Base-by-base conservation (phyloP, 306 rosid genomes). In the Quercus wislizeni region DNA sequence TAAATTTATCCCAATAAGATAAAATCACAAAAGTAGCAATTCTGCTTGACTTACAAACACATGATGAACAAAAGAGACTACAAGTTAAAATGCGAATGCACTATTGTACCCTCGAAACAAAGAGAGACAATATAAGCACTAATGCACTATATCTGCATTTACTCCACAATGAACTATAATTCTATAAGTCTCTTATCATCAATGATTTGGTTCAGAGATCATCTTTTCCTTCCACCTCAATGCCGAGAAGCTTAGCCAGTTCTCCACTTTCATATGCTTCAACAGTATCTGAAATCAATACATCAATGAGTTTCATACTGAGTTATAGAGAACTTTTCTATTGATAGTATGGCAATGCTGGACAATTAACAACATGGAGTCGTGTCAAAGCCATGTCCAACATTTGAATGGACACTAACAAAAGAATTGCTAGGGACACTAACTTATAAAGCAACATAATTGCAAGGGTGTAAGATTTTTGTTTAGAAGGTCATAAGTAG, bases 231-330 rank as follows among this genome's bases (percentile, higher is more conserved):
- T 20, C 3, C 19, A 65, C 69, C 82, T 55, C 89, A 56, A 91
- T 85, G 78, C 93, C 98, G 4, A 94, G 88, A 77, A 94, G 91
- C 74, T 85, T 83, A 56, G 89, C 87, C 78, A 94, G 83, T 74
- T 63, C 78, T 43, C 98, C 97, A 70, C 89, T 94, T 83, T 92
- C 90, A 69, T 87, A 94, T 69, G 93, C 97, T 71, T 79, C 97
- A 17, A 86, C 79, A 6, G 95, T 91, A 70, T 94, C 99, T 94
- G 90, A 27, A 85, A 85, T 76, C 74, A 80, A 27, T 69, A 59
- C 4, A 46, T 9, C 9, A 68, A 61, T 72, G 28, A 79, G 70
- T 67, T 43, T 59, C 70, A 61, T 18, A 63, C 8, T 1, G 25
- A 67, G 3, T 64, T 6, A 19, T 67, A 23, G 43, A 46, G 33